A percentile compares a stretch with the other conserved stretches of the same genome.
Evolutionary conservation across 2,329 filamentous ascomycete species (phyloP).

Genomic region (Chaetothyriales sp.): DNA sequence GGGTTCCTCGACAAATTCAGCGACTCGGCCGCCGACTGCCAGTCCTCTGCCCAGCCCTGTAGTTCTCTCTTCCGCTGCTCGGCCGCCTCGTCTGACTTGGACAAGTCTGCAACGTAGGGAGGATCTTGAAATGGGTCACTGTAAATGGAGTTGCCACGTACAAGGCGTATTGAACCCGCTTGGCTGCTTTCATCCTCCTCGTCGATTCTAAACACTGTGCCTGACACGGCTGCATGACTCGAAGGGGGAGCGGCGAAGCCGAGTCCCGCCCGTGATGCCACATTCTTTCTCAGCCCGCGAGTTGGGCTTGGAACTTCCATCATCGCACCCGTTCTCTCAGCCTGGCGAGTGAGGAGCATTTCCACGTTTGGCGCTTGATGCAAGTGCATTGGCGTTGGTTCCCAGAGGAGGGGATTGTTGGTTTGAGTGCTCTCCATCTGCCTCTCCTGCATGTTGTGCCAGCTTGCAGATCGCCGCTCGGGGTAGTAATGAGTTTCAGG

Average conservation of each 20-base stretch:
- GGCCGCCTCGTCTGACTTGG: constrained; percentile 6
- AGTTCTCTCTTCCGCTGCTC: constrained; percentile 15
- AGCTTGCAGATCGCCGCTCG: constrained; percentile 12
- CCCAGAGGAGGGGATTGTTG: constrained; percentile 20
- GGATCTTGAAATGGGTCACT: constrained; percentile 17
- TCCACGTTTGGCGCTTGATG: background rate
- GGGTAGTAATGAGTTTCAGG: constrained; percentile 4
- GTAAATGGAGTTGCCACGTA: constrained; percentile 3
- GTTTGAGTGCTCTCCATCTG: constrained; percentile 13
- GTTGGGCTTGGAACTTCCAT: constrained; percentile 27
- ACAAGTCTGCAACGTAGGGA: background rate
- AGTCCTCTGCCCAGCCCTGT: constrained; percentile 18
- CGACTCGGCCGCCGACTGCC: constrained; percentile 16
- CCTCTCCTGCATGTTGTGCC: constrained; percentile 13
- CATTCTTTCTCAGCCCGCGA: constrained; percentile 24
- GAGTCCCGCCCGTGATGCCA: constrained; percentile 23
- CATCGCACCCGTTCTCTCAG: constrained; percentile 29
- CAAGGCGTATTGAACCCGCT: constrained; percentile 8
- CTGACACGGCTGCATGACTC: constrained; percentile 7
- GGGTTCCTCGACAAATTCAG: constrained; percentile 16
- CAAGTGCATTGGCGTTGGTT: constrained; percentile 8
- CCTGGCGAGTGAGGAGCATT: constrained; percentile 16
- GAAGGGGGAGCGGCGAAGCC: constrained; percentile 12
- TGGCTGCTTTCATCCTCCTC: constrained; percentile 17
- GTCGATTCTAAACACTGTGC: constrained; percentile 15